Evolutionary conservation across 2,329 filamentous ascomycete species (phyloP).

Genomic region (Xylogone sp.): DNA sequence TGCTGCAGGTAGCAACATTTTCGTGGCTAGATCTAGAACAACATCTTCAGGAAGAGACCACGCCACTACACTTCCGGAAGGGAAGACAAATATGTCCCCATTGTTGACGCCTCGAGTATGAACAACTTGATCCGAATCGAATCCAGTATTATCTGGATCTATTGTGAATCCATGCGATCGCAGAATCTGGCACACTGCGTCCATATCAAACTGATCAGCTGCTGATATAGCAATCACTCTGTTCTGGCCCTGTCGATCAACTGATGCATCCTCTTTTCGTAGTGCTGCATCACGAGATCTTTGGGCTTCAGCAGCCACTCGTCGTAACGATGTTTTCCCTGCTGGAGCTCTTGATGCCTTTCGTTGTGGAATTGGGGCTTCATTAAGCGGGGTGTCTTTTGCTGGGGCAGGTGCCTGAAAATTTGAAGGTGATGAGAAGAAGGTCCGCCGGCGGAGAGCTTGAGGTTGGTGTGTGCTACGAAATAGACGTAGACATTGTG

Average conservation of each 20-base stretch:
- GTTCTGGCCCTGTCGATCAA: constrained; percentile 32
- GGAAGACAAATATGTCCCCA: constrained; percentile 93
- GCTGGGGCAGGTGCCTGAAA: constrained; percentile 30
- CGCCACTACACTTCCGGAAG: constrained; percentile 87
- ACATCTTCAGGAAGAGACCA: constrained; percentile 82
- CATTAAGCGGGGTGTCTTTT: constrained; percentile 6
- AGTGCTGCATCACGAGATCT: constrained; percentile 41
- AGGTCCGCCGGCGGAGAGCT: constrained; percentile 51
- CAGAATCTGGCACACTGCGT: constrained; percentile 52
- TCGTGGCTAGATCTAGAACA: constrained; percentile 65
- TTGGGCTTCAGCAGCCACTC: constrained; percentile 85
- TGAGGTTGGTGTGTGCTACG: constrained; percentile 3
- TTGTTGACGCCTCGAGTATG: constrained; percentile 58
- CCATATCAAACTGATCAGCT: constrained; percentile 62
- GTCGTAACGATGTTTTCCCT: constrained; percentile 71
- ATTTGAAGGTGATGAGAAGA: constrained; percentile 63
- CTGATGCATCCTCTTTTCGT: constrained; percentile 12
- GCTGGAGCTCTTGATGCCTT: constrained; percentile 46
- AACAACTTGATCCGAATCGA: constrained; percentile 59
- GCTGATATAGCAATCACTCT: constrained; percentile 57
- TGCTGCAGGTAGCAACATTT: constrained; percentile 71
- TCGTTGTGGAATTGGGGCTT: constrained; percentile 27
- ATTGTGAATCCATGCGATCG: constrained; percentile 56
- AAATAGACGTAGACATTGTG: constrained; percentile 23
- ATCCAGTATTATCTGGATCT: constrained; percentile 58